Base-by-base conservation (phyloP, 208 protist species). In the Wallacemonas sp. region DNA sequence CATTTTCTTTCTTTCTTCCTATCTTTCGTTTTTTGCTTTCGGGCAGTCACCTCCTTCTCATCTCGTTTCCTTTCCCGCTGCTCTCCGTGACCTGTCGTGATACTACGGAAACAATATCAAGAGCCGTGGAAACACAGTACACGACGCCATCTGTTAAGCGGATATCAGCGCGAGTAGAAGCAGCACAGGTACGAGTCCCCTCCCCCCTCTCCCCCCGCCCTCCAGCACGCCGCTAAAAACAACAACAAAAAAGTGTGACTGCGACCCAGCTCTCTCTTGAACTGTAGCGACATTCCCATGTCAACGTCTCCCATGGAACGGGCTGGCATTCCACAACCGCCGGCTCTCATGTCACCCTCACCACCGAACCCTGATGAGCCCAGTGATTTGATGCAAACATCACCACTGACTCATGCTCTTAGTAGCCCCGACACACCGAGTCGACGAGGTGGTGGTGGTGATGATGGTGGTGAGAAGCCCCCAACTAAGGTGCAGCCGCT, bases 331-430 rank as follows among this genome's bases (percentile, higher is more conserved):
- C 52, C 52, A 24, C 29, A 34, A n/a, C 52, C 52, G 12, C 52
- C 52, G 14, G 26, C 11, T 5, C 17, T 58, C 30, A 4, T 58
- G 11, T 58, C 52, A 8, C 32, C 52, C 4, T 41, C 52, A 6
- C 52, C 52, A 38, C 30, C 52, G 6, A 39, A 24, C 52, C 24
- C 26, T 17, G 11, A 55, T 5, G 30, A 38, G 8, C 30, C n/a
- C 12, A 41, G 32, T 17, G 52, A 58, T 24, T 41, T 33, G 30
- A 58, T 58, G 52, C 52, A 39, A 41, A 58, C 52, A 6, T 58
- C 52, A 2, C 52, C 52, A 5, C 30, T 58, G 29, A 16, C 26
- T 9, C 30, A 58, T 17, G 9, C 26, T n/a, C 29, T 58, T 9
- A 58, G 52, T 27, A 30, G 19, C 30, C 12, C 26, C 30, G 30